Base-by-base conservation (phyloP, 192 early-diverging fungal species). In the Tieghemiomyces parasiticus region DNA sequence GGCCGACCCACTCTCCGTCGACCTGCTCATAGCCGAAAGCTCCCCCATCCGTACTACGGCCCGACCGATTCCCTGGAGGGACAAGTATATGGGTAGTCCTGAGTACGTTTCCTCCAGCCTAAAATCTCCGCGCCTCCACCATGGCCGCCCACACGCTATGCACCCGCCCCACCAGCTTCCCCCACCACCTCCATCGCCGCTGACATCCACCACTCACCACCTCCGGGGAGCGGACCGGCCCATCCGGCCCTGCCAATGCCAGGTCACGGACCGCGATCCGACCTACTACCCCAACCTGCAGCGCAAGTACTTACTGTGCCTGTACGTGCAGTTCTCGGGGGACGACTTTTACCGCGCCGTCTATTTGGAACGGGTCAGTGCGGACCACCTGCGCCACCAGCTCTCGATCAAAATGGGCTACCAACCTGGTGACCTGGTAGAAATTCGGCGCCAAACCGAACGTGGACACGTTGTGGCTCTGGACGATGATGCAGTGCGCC, bases 281-380 rank as follows among this genome's bases (percentile, higher is more conserved):
- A 76, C 67, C 14, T 85, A 85, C 68, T 70, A 80, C 35, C 83
- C 83, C 13, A 71, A 71, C 33, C 33, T 55, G 12, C 73, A 68
- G 56, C 60, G 55, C 46, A 69, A 49, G 59, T 46, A 68, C 35
- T 74, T 78, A 29, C 58, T 83, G 28, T 75, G 75, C 16, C 66
- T 83, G 3, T 83, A 78, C 61, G 72, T 74, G 52, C 70, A 71
- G 59, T 77, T 79, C 49, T 71, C 69, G n/a, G 67, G 70, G 63
- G 74, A 79, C 46, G 46, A 67, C 4, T 70, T 78, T 0, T 79
- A 83, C 61, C 67, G 78, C 0, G 85, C 82, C 0, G 64, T 85
- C 14, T 87, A 87, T 60, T 72, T 87, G 2, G 80, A 85, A 53
- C 72, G 70, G 19, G 56, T 74, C 26, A 71, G 74, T 13, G 66